Conservation (phyloP, 176 grass and related monocot genomes). For the Raddia guianensis region DNA sequence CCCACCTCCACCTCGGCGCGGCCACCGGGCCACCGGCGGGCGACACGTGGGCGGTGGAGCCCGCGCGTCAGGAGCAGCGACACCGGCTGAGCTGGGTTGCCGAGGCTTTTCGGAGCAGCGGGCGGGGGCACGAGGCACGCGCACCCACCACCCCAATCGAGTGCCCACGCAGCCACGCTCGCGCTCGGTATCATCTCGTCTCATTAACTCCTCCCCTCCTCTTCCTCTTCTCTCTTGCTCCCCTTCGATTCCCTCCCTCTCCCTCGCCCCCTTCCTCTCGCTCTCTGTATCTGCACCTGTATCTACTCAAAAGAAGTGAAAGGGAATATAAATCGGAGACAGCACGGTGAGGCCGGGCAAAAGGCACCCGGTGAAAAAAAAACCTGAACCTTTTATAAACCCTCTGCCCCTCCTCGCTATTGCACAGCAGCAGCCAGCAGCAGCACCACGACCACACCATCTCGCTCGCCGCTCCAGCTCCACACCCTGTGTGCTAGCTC, state of each 20-base stretch:
- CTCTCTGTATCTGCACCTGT: conserved; percentile 31
- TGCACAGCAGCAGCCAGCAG: background rate
- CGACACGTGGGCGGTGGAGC: conserved; percentile 31
- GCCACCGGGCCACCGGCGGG: background rate
- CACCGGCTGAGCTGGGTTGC: conserved; percentile 31
- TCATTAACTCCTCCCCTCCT: background rate
- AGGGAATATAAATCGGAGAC: conserved; percentile 36
- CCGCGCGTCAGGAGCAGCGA: background rate
- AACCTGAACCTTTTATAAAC: conserved; percentile 33
- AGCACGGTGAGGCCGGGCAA: background rate
- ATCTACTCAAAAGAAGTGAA: conserved; percentile 49
- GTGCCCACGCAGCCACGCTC: conserved; percentile 33
- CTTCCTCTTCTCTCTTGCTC: background rate
- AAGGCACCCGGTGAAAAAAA: background rate
- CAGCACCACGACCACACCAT: background rate
- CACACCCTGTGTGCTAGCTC: too few relatives aligned
- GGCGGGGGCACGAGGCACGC: conserved; percentile 42
- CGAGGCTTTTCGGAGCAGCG: conserved; percentile 41
- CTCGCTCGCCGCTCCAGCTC: background rate
- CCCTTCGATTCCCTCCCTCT: conserved; percentile 12
- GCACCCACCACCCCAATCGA: conserved; percentile 50
- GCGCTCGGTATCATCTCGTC: background rate
- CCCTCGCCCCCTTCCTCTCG: background rate
- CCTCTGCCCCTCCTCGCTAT: conserved; percentile 27
- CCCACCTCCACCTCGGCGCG: conserved; percentile 25